phyloP scores from a whole-genome alignment of 192 early-diverging fungal genomes.

The Cladochytrium replicatum region DNA sequence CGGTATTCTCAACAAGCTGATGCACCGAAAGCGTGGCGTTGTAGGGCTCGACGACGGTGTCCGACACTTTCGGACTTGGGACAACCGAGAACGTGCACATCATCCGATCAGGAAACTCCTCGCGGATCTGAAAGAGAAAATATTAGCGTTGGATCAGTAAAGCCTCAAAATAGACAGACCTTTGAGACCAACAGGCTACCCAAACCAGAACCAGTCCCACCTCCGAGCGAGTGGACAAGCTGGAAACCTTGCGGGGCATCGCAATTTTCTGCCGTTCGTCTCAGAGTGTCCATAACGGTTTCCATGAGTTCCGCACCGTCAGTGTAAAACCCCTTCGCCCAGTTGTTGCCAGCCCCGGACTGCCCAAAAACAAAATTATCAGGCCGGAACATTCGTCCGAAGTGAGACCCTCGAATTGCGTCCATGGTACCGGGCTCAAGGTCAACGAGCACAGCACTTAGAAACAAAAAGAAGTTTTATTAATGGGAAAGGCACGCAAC shows the following conservation, averaged over 20 bases:
- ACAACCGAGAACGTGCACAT: constrained; percentile 82
- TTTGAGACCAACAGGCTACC: constrained; percentile 12
- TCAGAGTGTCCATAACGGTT: constrained; percentile 18
- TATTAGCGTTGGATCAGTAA: constrained; percentile 51
- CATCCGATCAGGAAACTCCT: constrained; percentile 46
- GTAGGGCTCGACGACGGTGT: constrained; percentile 87
- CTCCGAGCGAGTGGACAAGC: constrained; percentile 13
- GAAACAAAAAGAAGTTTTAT: too few relatives aligned
- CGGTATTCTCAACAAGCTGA: constrained; percentile 84
- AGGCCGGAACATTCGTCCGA: constrained; percentile 71
- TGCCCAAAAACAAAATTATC: too few relatives aligned
- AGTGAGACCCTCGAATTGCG: constrained; percentile 53
- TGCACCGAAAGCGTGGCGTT: constrained; percentile 82
- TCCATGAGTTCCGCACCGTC: constrained; percentile 25
- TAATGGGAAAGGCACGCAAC: too few relatives aligned
- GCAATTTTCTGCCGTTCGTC: constrained; percentile 20
- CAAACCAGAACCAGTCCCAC: constrained; percentile 17
- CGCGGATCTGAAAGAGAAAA: constrained; percentile 10
- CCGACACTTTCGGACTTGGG: constrained; percentile 80
- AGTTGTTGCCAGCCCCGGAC: constrained; percentile 72
- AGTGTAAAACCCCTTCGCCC: constrained; percentile 60
- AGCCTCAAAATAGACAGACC: too few relatives aligned
- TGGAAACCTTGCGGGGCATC: constrained; percentile 20
- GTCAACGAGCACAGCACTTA: constrained; percentile 63
- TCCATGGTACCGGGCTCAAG: constrained; percentile 80